A percentile compares a stretch with the other conserved stretches of the same genome.
Evolutionary conservation across 2,329 filamentous ascomycete species (phyloP).

Genomic region (Zymoseptoria passerinii): DNA sequence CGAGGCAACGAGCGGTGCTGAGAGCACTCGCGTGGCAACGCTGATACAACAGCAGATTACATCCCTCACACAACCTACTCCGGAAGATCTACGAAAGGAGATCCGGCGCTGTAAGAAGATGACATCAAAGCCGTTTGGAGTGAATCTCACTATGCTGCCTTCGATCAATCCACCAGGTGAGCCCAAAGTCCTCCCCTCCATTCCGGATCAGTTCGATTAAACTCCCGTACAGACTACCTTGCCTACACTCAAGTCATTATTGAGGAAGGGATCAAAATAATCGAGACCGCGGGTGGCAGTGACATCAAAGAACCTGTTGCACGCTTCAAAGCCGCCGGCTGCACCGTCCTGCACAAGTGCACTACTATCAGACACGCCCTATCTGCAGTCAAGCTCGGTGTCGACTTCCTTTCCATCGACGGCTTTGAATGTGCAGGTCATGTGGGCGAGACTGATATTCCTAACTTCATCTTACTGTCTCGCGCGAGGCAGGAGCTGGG

Average conservation of each 20-base stretch:
- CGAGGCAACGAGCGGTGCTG: background rate
- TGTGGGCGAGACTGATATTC: conserved; percentile 77
- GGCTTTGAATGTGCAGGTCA: conserved; percentile 93
- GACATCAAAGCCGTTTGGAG: conserved; percentile 71
- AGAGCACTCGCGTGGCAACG: background rate
- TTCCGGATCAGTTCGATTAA: background rate
- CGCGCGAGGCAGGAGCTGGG: conserved; percentile 76
- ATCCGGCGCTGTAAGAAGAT: conserved; percentile 76
- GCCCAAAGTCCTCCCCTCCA: background rate
- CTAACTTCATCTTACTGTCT: conserved; percentile 78
- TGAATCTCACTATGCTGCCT: conserved; percentile 89
- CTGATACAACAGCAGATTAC: conserved; percentile 42
- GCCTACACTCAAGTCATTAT: conserved; percentile 87
- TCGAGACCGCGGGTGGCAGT: conserved; percentile 87
- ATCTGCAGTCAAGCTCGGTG: conserved; percentile 82
- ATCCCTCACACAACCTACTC: conserved; percentile 82
- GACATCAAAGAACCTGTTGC: conserved; percentile 79
- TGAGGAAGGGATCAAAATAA: conserved; percentile 80
- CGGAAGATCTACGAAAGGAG: conserved; percentile 83
- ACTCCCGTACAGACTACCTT: conserved; percentile 54
- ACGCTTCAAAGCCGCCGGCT: conserved; percentile 70
- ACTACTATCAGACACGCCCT: conserved; percentile 91
- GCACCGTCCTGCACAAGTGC: conserved; percentile 87
- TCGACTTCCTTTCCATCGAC: conserved; percentile 91
- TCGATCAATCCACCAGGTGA: conserved; percentile 65